phyloP scores from a whole-genome alignment of 495 filamentous ascomycete genomes.

The Clohesyomyces aquaticus region DNA sequence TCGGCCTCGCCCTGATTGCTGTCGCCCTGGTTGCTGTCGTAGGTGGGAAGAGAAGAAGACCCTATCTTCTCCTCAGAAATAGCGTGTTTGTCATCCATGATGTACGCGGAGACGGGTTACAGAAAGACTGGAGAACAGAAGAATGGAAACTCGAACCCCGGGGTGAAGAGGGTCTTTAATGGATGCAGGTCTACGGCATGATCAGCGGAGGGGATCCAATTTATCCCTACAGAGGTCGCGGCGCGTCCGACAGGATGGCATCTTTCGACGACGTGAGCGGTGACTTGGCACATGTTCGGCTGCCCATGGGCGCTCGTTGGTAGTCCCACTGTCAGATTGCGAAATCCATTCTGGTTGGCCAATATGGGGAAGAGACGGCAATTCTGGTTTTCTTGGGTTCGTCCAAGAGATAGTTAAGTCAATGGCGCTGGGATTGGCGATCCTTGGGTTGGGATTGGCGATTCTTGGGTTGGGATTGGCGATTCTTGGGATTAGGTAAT shows the following conservation, averaged over 20 bases:
- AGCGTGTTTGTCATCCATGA: conserved; percentile 14
- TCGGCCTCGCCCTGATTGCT: conserved; percentile 1
- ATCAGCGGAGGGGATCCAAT: conserved; percentile 30
- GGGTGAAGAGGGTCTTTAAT: conserved; percentile 26
- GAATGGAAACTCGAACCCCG: conserved; percentile 8
- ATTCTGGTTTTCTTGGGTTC: no score
- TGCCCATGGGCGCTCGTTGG: background rate
- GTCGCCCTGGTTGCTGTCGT: background rate
- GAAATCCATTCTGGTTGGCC: conserved; percentile 20
- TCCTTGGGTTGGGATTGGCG: no score
- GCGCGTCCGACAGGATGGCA: conserved; percentile 33
- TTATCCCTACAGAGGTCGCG: conserved; percentile 13
- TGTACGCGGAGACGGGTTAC: conserved; percentile 1
- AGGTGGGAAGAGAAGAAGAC: background rate
- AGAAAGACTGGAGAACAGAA: background rate
- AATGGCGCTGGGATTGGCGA: no score
- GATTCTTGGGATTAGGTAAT: no score
- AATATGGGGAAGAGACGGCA: background rate
- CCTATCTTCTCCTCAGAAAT: conserved; percentile 24
- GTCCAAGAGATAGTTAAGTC: no score
- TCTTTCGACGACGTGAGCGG: conserved; percentile 14
- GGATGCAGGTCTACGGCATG: conserved; percentile 1
- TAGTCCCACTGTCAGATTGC: conserved; percentile 14
- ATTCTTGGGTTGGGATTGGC: no score
- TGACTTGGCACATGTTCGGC: conserved; percentile 21